Base-by-base conservation (phyloP, 1,139 yeast species). In the Candida tetrigidarum region DNA sequence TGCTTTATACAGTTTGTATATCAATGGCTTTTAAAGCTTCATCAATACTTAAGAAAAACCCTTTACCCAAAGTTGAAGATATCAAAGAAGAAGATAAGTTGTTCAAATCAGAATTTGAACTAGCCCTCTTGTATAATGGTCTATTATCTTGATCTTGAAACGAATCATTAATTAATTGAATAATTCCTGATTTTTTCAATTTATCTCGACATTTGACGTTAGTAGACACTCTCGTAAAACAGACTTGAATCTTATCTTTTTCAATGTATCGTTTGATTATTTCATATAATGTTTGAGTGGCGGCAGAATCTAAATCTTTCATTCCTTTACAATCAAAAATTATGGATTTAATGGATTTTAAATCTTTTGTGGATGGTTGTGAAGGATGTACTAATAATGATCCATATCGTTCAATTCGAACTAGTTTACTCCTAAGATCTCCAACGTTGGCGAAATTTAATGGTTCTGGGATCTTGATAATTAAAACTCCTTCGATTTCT, bases 401-500 rank as follows among this genome's bases (percentile, higher is more conserved):
- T 0, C 98, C 97, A 57, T 88, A 91, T 54, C 82, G 68, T 59
- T 93, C 98, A 20, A 93, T 75, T 44, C 97, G 69, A 42, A 81
- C 76, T 42, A 93, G 70, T 23, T 97, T 72, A 39, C 84, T 74
- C 49, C 87, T 83, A 52, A 93, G 71, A 59, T 92, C 97, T 44
- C 85, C 87, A 10, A 96, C 82, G 60, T 93, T 93, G 32, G 96
- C 90, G 63, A 93, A 93, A 2, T 96, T 90, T 48, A 92, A 69
- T 1, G 97, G 97, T 58, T 92, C 98, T 0, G 97, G 96, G 33
- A 93, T 83, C 55, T 85, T 88, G 27, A 92, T 87, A 37, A 92
- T 85, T 39, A 93, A 69, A 53, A 96, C 87, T 1, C 95, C 96
- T 57, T 88, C 93, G 39, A 89, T 76, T 50, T 89, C 91, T 41